phyloP scores from a whole-genome alignment of 257 asterid genomes.

The Nicotiana otophora region DNA sequence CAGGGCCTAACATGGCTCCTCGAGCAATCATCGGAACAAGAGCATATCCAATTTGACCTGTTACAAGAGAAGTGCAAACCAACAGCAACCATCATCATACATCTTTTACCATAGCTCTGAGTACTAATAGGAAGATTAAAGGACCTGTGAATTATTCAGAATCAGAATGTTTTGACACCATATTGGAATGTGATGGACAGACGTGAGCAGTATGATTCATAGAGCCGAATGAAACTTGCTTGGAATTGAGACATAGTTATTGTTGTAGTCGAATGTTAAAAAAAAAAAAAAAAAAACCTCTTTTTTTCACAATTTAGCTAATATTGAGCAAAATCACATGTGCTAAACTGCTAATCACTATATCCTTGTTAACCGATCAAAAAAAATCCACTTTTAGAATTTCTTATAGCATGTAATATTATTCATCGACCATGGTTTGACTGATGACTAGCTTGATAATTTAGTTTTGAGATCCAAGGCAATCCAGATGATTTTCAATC shows the following conservation, averaged over 20 bases:
- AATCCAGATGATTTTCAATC: not conserved
- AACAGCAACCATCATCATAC: not conserved
- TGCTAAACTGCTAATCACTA: not conserved
- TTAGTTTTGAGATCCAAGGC: not conserved
- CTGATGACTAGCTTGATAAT: not conserved
- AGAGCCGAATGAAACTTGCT: not conserved
- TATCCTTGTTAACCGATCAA: not conserved
- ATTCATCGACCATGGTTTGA: not conserved
- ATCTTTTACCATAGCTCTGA: not conserved
- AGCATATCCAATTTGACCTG: constrained; percentile 91
- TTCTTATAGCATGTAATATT: not conserved
- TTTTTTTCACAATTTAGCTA: not conserved
- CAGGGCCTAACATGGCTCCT: constrained; percentile 73
- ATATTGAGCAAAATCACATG: not conserved
- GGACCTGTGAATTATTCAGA: not conserved
- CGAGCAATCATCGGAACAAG: constrained; percentile 78
- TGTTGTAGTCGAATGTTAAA: not conserved
- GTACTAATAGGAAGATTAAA: not conserved
- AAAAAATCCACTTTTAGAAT: not conserved
- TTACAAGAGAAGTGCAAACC: not conserved
- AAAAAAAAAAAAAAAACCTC: not conserved
- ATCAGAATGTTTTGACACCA: not conserved
- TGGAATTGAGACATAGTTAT: not conserved
- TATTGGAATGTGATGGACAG: not conserved
- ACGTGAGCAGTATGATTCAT: not conserved